Percentiles rank a stretch among this genome's conserved stretches.
Conservation (phyloP, 495 filamentous ascomycete genomes). For the Talaromyces nanjingensis region DNA sequence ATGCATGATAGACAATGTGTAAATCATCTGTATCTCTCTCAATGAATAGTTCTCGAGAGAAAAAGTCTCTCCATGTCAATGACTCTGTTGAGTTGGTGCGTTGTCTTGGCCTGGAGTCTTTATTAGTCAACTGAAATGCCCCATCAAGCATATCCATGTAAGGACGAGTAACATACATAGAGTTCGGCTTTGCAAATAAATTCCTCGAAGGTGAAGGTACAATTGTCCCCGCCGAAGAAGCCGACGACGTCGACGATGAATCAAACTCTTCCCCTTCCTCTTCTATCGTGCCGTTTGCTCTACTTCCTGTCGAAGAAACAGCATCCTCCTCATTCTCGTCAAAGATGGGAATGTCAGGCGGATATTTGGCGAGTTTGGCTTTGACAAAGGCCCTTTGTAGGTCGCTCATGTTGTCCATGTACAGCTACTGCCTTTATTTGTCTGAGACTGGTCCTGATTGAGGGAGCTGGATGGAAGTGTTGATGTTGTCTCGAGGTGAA, state of each 20-base stretch:
- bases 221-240: slow-evolving; percentile 84
- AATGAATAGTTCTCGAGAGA: slow-evolving; percentile 76
- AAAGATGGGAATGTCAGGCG: slow-evolving; percentile 45
- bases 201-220: slow-evolving; percentile 70
- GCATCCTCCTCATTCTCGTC: slow-evolving; percentile 46
- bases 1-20: slow-evolving; percentile 72
- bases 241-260: slow-evolving; percentile 65
- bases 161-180: slow-evolving; percentile 10
- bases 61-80: slow-evolving; percentile 83
- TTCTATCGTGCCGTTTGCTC: no score
- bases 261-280: slow-evolving; percentile 52
- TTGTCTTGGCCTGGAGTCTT: not conserved
- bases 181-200: slow-evolving; percentile 60
- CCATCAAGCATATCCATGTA: not conserved
- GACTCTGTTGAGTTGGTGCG: slow-evolving; percentile 18
- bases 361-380: slow-evolving; percentile 61
- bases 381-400: slow-evolving; percentile 80
- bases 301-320: no score
- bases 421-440: not conserved
- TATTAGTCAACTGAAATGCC: not conserved
- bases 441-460: not conserved
- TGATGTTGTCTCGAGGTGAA: not conserved
- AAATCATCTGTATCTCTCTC: slow-evolving; percentile 31
- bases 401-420: slow-evolving; percentile 60
- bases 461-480: not conserved